Evolutionary conservation across 768 basidiomycete genomes (phyloP).

Genomic region (Termitomyces sp.): DNA sequence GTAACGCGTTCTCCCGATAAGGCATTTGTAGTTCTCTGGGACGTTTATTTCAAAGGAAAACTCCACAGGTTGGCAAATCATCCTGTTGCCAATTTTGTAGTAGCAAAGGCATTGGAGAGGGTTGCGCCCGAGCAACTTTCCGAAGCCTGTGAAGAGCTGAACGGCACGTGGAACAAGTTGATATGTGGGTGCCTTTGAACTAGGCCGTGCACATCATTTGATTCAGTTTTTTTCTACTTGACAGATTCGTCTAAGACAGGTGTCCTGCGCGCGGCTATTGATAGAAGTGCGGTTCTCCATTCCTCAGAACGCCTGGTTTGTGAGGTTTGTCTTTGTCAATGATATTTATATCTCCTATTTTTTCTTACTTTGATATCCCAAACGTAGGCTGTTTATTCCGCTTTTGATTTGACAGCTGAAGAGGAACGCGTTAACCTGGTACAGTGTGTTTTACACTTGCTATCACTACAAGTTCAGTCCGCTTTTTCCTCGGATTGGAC

Average conservation of each 20-base stretch:
- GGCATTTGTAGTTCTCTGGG: slow-evolving; percentile 70
- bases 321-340: slow-evolving; percentile 48
- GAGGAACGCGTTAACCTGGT: slow-evolving; percentile 54
- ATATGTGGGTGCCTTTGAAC: slow-evolving; percentile 50
- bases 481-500: neutral
- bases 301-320: slow-evolving; percentile 42
- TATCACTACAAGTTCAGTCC: slow-evolving; percentile 39
- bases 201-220: neutral
- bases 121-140: slow-evolving; percentile 50
- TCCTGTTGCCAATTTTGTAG: slow-evolving; percentile 92
- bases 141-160: slow-evolving; percentile 54
- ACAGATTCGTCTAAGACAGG: slow-evolving; percentile 69
- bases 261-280: slow-evolving; percentile 70
- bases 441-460: slow-evolving; percentile 58
- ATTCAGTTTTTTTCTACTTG: slow-evolving; percentile 1
- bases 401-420: slow-evolving; percentile 47
- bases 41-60: slow-evolving; percentile 69
- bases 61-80: slow-evolving; percentile 71
- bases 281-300: slow-evolving; percentile 50
- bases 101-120: slow-evolving; percentile 72
- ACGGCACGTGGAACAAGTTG: slow-evolving; percentile 50
- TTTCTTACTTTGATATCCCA: slow-evolving; percentile 3
- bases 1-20: slow-evolving; percentile 53
- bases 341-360: neutral
- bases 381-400: slow-evolving; percentile 51